phyloP scores from a whole-genome alignment of 2,329 filamentous ascomycete species.

The Mycocentrospora acerina region DNA sequence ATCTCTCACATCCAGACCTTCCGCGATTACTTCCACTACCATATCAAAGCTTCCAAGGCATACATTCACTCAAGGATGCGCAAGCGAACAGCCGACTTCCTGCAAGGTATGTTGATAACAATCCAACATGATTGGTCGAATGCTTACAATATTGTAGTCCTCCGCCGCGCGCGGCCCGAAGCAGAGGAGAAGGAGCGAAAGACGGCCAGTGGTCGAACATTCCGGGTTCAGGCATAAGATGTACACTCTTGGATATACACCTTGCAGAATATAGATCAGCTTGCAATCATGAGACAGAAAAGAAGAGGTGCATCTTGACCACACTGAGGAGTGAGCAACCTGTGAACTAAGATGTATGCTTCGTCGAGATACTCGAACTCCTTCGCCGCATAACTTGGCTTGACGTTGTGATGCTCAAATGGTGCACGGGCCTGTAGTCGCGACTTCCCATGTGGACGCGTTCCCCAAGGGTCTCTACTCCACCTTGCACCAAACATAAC shows the following conservation, averaged over 20 bases:
- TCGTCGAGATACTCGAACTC: background rate
- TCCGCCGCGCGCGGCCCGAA: slow-evolving; percentile 91
- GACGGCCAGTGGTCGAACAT: slow-evolving; percentile 94
- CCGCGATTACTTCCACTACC: slow-evolving; percentile 99
- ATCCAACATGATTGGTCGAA: background rate
- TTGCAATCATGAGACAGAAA: no score
- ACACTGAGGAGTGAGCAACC: no score
- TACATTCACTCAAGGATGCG: slow-evolving; percentile 99
- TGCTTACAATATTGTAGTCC: slow-evolving; percentile 62
- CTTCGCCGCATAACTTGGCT: background rate
- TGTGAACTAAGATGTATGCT: background rate
- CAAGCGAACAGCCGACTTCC: slow-evolving; percentile 94
- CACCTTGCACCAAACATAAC: slow-evolving; percentile 1
- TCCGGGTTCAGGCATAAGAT: slow-evolving; percentile 61
- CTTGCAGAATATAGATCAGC: background rate
- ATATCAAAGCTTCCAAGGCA: slow-evolving; percentile 99
- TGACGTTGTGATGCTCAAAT: no score
- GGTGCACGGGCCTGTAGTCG: slow-evolving; percentile 13
- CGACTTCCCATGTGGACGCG: slow-evolving; percentile 22
- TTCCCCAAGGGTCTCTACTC: slow-evolving; percentile 10
- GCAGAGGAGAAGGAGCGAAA: slow-evolving; percentile 97
- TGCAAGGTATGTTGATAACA: slow-evolving; percentile 69
- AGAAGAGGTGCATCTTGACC: no score
- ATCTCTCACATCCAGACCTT: slow-evolving; percentile 99
- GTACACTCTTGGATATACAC: background rate